Conservation (phyloP, 2,329 filamentous ascomycete genomes). For the Chaetomiaceae sp. region DNA sequence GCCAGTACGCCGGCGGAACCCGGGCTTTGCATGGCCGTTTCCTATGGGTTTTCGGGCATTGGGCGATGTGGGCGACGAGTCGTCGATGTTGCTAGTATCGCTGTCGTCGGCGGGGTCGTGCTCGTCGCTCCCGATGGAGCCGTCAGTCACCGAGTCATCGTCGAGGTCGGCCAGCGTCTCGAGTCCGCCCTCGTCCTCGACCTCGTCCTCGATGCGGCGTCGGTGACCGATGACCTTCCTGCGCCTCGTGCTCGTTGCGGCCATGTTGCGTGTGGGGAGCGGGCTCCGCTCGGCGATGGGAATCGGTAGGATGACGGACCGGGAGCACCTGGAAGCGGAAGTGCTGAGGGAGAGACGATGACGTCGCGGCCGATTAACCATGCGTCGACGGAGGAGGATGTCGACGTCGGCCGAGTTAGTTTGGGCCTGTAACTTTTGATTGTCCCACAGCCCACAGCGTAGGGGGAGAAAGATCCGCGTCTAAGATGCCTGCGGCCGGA, state of each 20-base stretch:
- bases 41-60: slow-evolving; percentile 35
- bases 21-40: slow-evolving; percentile 36
- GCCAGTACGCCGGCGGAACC: slow-evolving; percentile 21
- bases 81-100: slow-evolving; percentile 58
- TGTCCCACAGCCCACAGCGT: slow-evolving; percentile 4
- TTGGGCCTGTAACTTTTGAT: slow-evolving; percentile 4
- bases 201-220: slow-evolving; percentile 64
- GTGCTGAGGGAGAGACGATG: slow-evolving; percentile 21
- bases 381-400: slow-evolving; percentile 17
- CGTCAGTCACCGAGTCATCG: slow-evolving; percentile 61
- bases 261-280: slow-evolving; percentile 23
- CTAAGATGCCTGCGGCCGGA: slow-evolving; percentile 9
- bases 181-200: slow-evolving; percentile 57
- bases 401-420: slow-evolving; percentile 6
- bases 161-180: slow-evolving; percentile 50
- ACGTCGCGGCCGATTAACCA: slow-evolving; percentile 18
- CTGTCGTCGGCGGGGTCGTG: slow-evolving; percentile 54
- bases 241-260: slow-evolving; percentile 41
- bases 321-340: slow-evolving; percentile 14
- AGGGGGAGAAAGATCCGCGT: background rate
- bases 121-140: slow-evolving; percentile 57
- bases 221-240: slow-evolving; percentile 62
- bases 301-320: slow-evolving; percentile 5
- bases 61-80: slow-evolving; percentile 45
- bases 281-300: slow-evolving; percentile 7